Evolutionary conservation across 768 basidiomycete species (phyloP).

Genomic region (Guyanaporus albipodus): DNA sequence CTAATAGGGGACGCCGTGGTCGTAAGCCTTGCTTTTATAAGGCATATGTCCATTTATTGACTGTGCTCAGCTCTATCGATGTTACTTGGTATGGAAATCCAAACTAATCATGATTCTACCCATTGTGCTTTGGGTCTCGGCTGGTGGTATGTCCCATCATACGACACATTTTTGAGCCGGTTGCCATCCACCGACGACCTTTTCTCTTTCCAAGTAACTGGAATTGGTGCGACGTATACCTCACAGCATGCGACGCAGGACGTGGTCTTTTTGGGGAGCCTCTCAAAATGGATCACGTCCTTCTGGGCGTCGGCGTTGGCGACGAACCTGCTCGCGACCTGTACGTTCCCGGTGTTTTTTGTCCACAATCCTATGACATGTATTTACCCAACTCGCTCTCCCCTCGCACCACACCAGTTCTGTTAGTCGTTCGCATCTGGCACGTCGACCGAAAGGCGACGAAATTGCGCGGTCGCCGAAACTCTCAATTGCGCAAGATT

Average conservation of each 20-base stretch:
- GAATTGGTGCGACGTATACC: background rate
- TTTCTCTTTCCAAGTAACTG: slow-evolving; percentile 4
- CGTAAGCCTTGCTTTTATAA: background rate
- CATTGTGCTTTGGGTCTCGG: slow-evolving; percentile 1
- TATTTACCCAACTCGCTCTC: background rate
- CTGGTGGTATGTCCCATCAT: background rate
- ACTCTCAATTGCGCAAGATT: background rate
- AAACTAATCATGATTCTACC: slow-evolving; percentile 6
- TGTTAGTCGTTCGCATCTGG: slow-evolving; percentile 7
- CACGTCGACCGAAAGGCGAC: background rate
- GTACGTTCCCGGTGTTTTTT: background rate
- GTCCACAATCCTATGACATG: background rate
- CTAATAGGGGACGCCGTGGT: slow-evolving; percentile 7
- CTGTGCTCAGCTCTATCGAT: slow-evolving; percentile 10
- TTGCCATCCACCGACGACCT: background rate
- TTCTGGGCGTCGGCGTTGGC: slow-evolving; percentile 5
- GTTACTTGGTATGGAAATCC: slow-evolving; percentile 7
- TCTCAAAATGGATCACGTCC: slow-evolving; percentile 4
- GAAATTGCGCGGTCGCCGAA: background rate
- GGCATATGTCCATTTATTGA: background rate
- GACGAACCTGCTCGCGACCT: slow-evolving; percentile 8
- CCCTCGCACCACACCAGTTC: background rate
- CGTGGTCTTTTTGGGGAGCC: slow-evolving; percentile 1
- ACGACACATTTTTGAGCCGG: background rate
- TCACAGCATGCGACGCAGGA: background rate